Evolutionary conservation across 2,329 filamentous ascomycete species (phyloP).

Genomic region (Alternaria hordeiaustralica): DNA sequence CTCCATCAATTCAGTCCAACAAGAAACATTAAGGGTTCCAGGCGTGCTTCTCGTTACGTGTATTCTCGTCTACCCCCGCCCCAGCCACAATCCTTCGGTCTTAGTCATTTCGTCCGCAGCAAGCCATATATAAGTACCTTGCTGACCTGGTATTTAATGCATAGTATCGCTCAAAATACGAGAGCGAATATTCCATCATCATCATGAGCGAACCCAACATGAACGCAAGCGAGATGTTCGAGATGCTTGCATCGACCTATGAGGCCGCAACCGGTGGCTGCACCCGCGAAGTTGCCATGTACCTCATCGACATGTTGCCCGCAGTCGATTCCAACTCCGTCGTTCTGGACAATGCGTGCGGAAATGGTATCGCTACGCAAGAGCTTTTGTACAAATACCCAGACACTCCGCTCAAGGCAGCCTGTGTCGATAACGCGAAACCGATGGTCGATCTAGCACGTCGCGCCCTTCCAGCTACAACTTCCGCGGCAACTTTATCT

Average conservation of each 20-base stretch:
- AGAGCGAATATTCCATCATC: background rate
- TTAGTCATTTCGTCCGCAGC: background rate
- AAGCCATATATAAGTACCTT: background rate
- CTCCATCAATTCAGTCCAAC: background rate
- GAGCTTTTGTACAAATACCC: slow-evolving; percentile 17
- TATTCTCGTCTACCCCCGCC: background rate
- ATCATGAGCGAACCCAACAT: background rate
- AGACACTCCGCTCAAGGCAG: slow-evolving; percentile 5
- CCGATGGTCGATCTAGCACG: slow-evolving; percentile 17
- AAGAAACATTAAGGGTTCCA: background rate
- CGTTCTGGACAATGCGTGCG: slow-evolving; percentile 37
- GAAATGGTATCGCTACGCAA: slow-evolving; percentile 28
- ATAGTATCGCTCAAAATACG: background rate
- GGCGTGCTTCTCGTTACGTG: background rate
- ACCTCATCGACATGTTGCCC: slow-evolving; percentile 20
- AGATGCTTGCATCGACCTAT: slow-evolving; percentile 10
- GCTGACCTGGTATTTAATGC: background rate
- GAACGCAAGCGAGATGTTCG: background rate
- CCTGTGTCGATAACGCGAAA: slow-evolving; percentile 13
- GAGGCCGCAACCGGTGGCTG: slow-evolving; percentile 23
- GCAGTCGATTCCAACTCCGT: slow-evolving; percentile 17
- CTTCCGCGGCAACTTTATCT: background rate
- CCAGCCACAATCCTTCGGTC: slow-evolving; percentile 2
- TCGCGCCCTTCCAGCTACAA: background rate
- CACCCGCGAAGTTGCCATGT: slow-evolving; percentile 19